phyloP scores from a whole-genome alignment of 257 asterid species.

The Eustoma russellianum region DNA sequence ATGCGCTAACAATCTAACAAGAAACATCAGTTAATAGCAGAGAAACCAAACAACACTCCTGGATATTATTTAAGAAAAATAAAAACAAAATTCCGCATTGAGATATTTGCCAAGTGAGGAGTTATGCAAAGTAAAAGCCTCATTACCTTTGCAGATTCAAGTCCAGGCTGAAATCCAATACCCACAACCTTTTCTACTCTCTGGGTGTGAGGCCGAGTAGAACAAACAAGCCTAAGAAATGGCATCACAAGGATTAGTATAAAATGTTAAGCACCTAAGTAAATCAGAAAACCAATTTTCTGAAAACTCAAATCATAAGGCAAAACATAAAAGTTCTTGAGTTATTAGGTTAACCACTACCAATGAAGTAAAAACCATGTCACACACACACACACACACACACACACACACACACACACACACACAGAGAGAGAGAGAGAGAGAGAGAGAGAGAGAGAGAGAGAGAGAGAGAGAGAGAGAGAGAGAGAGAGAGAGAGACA shows the following conservation, averaged over 20 bases:
- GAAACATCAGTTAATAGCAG: too few relatives aligned
- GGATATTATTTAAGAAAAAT: too few relatives aligned
- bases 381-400: too few relatives aligned
- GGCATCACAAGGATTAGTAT: neutral
- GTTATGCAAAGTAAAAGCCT: neutral
- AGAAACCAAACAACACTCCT: neutral
- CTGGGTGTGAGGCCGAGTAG: constrained; percentile 62
- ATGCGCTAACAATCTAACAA: constrained; percentile 79
- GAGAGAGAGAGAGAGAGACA: too few relatives aligned
- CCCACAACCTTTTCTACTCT: constrained; percentile 74
- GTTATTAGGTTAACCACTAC: too few relatives aligned
- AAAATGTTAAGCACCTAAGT: too few relatives aligned
- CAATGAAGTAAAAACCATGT: too few relatives aligned
- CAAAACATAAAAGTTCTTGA: too few relatives aligned
- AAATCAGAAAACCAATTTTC: neutral
- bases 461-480: too few relatives aligned
- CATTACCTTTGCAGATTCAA: constrained; percentile 74
- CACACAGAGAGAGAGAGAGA: too few relatives aligned
- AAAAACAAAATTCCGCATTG: neutral
- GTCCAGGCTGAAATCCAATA: constrained; percentile 91
- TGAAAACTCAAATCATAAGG: neutral
- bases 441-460: too few relatives aligned
- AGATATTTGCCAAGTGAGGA: neutral
- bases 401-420: too few relatives aligned
- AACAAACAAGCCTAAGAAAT: constrained; percentile 51